phyloP scores from a whole-genome alignment of 1,139 yeast genomes.

The Kodamaea suecica region DNA sequence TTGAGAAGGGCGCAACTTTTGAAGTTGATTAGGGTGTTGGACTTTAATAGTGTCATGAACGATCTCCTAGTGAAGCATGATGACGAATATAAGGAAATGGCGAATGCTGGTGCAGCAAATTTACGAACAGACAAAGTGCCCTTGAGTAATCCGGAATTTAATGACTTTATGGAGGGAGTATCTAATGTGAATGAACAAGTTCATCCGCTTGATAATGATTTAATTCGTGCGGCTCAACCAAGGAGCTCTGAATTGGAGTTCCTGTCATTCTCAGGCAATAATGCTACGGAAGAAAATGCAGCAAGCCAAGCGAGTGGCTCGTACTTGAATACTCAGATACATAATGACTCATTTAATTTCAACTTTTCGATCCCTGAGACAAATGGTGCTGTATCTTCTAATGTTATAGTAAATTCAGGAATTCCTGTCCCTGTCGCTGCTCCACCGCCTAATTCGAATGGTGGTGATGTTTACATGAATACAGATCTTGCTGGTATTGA shows the following conservation, averaged over 20 bases:
- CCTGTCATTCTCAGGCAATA: slow-evolving; percentile 16
- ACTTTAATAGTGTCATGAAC: slow-evolving; percentile 64
- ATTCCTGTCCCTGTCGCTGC: neutral
- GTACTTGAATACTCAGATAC: slow-evolving; percentile 5
- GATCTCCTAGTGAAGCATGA: slow-evolving; percentile 56
- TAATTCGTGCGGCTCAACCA: slow-evolving; percentile 3
- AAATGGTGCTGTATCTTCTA: neutral
- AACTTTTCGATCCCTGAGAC: slow-evolving; percentile 16
- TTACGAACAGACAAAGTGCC: slow-evolving; percentile 2
- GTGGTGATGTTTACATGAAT: slow-evolving; percentile 33
- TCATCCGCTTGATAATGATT: slow-evolving; percentile 11
- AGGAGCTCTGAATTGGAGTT: slow-evolving; percentile 21
- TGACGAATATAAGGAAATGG: slow-evolving; percentile 31
- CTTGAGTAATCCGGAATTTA: slow-evolving; percentile 7
- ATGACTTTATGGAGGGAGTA: slow-evolving; percentile 13
- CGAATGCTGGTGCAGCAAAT: neutral
- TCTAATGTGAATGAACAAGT: slow-evolving; percentile 12
- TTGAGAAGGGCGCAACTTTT: slow-evolving; percentile 68
- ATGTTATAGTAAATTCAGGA: neutral
- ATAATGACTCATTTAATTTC: slow-evolving; percentile 18
- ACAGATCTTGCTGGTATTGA: slow-evolving; percentile 43
- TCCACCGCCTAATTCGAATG: neutral
- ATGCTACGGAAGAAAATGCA: slow-evolving; percentile 9
- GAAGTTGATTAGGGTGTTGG: slow-evolving; percentile 60
- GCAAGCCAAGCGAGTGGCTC: neutral